Evolutionary conservation across 2,329 filamentous ascomycete genomes (phyloP), one percentile per base, ranked within the genome.

Genomic region (Camptophora hylomeconis): DNA sequence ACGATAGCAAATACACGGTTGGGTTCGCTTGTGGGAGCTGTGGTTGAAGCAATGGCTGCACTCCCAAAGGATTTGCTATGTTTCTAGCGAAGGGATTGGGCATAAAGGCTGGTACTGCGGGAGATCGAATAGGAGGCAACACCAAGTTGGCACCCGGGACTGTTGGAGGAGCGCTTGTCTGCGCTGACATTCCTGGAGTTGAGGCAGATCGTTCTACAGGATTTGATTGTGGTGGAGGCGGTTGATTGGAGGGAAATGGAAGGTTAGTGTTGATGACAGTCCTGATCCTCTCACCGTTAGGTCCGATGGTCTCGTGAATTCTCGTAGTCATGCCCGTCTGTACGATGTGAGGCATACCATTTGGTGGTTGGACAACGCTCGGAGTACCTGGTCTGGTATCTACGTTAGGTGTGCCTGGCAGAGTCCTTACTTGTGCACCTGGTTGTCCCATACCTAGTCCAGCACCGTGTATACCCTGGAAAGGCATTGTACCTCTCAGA

Each of bases 1-100:
- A 43, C 2, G 37, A 43, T 6, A 44, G 18, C 10, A 46, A 17
- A 38, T 39, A 44, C n/a, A 21, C 14, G 21, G 21, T 26, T 8
- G 24, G 26, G 18, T 31, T 17, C 20, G 27, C 29, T 15, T 25
- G 15, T 10, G 28, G 32, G 5, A 35, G 20, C 16, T 26, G 28
- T 10, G 26, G 14, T 10, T 16, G 14, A n/a, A n/a, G n/a, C n/a
- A n/a, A n/a, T n/a, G n/a, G n/a, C n/a, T n/a, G n/a, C n/a, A n/a
- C n/a, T n/a, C n/a, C n/a, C n/a, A n/a, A n/a, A n/a, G n/a, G n/a
- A n/a, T n/a, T n/a, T n/a, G n/a, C n/a, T 8, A 11, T 26, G 10
- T 9, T 18, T 5, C 14, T 24, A 4, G 24, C 21, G 19, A 28
- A 28, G 7, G 20, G 31, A 4, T 28, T 15, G 5, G 31, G 29